phyloP scores from a whole-genome alignment of 495 filamentous ascomycete species.

The Talaromyces proteolyticus region DNA sequence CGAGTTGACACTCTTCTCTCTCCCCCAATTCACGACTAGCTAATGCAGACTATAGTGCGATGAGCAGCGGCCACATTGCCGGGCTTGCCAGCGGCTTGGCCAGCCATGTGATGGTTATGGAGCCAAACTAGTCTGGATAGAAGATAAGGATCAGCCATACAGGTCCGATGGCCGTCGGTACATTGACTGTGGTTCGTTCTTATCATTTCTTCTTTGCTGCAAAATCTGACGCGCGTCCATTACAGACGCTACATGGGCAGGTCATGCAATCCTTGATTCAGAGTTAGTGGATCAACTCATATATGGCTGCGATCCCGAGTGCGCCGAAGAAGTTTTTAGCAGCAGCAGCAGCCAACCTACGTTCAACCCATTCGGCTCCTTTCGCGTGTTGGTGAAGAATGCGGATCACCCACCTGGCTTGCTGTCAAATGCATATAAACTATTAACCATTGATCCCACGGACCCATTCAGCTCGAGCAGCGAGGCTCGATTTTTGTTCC shows the following conservation, averaged over 20 bases:
- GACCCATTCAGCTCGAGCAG: slow-evolving; percentile 1
- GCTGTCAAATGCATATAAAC: slow-evolving; percentile 4
- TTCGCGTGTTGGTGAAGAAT: neutral
- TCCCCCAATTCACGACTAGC: neutral
- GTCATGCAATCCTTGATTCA: slow-evolving; percentile 6
- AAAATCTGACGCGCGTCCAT: neutral
- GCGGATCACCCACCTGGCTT: neutral
- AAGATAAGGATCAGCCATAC: slow-evolving; percentile 4
- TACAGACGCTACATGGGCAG: slow-evolving; percentile 7
- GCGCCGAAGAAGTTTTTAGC: neutral
- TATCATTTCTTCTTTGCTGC: neutral
- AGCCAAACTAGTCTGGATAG: slow-evolving; percentile 8
- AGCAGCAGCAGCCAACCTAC: slow-evolving; percentile 1
- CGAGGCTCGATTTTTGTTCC: slow-evolving; percentile 11
- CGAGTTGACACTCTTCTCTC: slow-evolving; percentile 1
- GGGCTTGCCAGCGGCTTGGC: slow-evolving; percentile 25
- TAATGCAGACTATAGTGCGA: slow-evolving; percentile 17
- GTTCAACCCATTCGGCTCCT: slow-evolving; percentile 6
- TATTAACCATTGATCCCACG: slow-evolving; percentile 1
- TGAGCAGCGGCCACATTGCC: slow-evolving; percentile 30
- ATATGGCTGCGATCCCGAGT: slow-evolving; percentile 2
- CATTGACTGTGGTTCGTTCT: slow-evolving; percentile 8
- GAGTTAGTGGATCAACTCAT: slow-evolving; percentile 7
- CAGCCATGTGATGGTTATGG: slow-evolving; percentile 7
- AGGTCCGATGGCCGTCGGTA: slow-evolving; percentile 8